These are phyloP conservation scores for Turnera subulata DNA, from an alignment of 345 rosid species.

Conservation along the genomic window DNA sequence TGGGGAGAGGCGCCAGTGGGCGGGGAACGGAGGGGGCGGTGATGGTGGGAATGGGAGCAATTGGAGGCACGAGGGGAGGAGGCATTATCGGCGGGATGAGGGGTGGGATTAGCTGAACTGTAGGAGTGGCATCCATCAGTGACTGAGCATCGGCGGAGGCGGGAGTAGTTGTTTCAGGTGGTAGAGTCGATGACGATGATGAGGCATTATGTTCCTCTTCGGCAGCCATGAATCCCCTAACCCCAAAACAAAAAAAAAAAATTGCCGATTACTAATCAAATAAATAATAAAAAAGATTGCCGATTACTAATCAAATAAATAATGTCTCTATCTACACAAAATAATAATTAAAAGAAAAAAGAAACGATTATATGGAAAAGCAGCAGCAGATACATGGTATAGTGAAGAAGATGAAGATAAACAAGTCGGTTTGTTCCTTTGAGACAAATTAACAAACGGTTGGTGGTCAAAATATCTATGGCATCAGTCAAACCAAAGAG, in stretches of 20 bases:
- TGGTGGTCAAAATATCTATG: too few relatives aligned
- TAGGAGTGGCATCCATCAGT: constrained; percentile 24
- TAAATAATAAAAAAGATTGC: too few relatives aligned
- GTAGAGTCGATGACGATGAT: constrained; percentile 30
- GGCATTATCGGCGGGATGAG: constrained; percentile 30
- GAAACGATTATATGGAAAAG: not conserved
- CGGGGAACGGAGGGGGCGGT: constrained; percentile 46
- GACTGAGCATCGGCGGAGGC: constrained; percentile 27
- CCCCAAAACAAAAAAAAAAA: constrained; percentile 11
- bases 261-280: too few relatives aligned
- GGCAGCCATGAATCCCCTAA: constrained; percentile 55
- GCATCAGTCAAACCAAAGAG: too few relatives aligned
- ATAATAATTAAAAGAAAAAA: too few relatives aligned
- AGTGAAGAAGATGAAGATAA: not conserved
- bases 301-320: not conserved
- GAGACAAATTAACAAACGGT: not conserved
- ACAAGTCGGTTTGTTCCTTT: not conserved
- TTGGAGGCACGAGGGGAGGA: constrained; percentile 38
- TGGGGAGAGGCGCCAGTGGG: constrained; percentile 50
- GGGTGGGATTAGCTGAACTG: constrained; percentile 30
- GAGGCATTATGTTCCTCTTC: constrained; percentile 43
- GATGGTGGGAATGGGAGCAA: constrained; percentile 54
- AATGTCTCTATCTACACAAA: not conserved
- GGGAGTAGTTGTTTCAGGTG: constrained; percentile 32
- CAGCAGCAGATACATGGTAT: not conserved